Base-by-base conservation (phyloP, 805 yeast genomes). In the Lachancea sp. region DNA sequence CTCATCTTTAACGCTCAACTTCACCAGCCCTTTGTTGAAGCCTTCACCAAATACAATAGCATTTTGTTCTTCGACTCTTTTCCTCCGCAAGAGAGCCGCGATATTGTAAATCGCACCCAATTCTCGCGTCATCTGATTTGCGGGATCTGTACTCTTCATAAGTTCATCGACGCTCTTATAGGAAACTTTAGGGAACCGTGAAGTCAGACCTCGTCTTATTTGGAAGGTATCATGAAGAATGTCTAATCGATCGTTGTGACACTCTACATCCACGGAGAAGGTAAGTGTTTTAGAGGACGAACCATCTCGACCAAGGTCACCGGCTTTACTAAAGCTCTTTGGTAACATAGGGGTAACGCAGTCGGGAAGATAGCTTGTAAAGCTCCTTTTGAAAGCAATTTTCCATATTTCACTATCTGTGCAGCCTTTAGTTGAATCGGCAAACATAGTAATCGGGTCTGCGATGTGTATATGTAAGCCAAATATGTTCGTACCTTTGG, bases 391-490 rank as follows among this genome's bases (percentile, higher is more conserved):
- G 46, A 69, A 73, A 0, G 94, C 95, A 38, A 76, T 70, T 34
- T 69, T 61, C 13, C 80, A 66, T 9, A 48, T 35, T 5, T 59
- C 49, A 9, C 52, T 42, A 20, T 53, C 54, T 1, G 37, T 26
- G 29, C 36, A 43, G 4, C 12, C 8, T 5, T 51, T 45, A 1
- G 71, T 70, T 16, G 46, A 31, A 17, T 45, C 45, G 7, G 55
- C 58, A 42, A 85, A 60, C 46, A 71, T 75, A 0, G 96, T 80
- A 0, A 86, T 69, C 0, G 97, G 97, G 58, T 90, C 88, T 1
- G 97, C 97, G 46, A 90, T 76, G 58, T 83, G 95, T 2, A 87
- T 70, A 22, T 80, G 73, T 4, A 89, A 49, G 8, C 67, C 63
- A 49, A 64, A 75, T 11, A 54, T 54, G 2, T 60, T 56, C 1